Evolutionary conservation across 371 early-diverging fungal species (phyloP).

Genomic region (Amoeboaphelidium occidentale): DNA sequence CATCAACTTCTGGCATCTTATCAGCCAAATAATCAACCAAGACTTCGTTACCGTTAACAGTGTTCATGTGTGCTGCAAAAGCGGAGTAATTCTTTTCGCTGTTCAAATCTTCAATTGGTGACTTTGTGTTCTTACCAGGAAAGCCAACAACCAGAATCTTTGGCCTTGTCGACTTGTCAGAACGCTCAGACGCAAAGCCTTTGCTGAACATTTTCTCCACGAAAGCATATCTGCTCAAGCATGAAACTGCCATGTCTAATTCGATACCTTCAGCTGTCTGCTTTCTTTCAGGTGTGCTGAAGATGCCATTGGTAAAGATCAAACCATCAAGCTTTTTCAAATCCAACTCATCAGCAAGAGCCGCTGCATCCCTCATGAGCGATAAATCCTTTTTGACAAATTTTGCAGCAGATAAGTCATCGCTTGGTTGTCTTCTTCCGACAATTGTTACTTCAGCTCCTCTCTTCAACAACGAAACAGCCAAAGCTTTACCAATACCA

Average conservation of each 20-base stretch:
- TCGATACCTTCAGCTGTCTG: constrained; percentile 4
- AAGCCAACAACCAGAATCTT: constrained; percentile 2
- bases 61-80: constrained; percentile 2
- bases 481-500: constrained; percentile 3
- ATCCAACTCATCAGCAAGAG: constrained; percentile 3
- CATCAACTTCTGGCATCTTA: too few species aligned
- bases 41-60: constrained; percentile 4
- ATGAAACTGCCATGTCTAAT: constrained; percentile 4
- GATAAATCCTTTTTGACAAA: background rate
- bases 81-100: background rate
- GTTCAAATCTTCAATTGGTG: constrained; percentile 1
- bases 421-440: background rate
- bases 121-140: background rate
- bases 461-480: background rate
- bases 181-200: constrained; percentile 1
- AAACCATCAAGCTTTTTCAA: too few species aligned
- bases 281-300: background rate
- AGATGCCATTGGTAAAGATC: constrained; percentile 5
- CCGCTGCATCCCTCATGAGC: constrained; percentile 1
- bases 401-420: background rate
- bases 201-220: background rate
- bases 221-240: background rate
- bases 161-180: too few species aligned
- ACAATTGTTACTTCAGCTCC: background rate
- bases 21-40: constrained; percentile 1